These are phyloP conservation scores for Elaeis guineensis DNA, from an alignment of 176 grass and related monocot genomes.

Conservation along the genomic window DNA sequence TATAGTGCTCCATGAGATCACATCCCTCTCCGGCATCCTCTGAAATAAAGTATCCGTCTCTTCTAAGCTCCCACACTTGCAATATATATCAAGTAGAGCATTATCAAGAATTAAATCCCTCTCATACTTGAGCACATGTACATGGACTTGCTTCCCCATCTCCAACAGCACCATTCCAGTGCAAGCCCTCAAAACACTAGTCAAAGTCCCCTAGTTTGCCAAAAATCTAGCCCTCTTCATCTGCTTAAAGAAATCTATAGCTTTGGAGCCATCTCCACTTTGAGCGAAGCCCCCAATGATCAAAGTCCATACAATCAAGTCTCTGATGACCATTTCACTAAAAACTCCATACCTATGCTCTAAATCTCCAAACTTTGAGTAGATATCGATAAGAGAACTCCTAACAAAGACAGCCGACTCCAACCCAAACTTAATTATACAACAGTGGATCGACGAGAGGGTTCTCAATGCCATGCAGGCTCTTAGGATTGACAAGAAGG, in stretches of 20 bases:
- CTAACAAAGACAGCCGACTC: conserved; percentile 62
- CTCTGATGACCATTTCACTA: conserved; percentile 43
- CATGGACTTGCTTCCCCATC: conserved; percentile 54
- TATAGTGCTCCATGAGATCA: conserved; percentile 79
- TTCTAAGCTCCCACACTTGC: conserved; percentile 60
- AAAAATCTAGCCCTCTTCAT: conserved; percentile 50
- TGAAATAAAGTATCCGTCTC: conserved; percentile 36
- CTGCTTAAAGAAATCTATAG: conserved; percentile 40
- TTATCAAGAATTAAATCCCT: conserved; percentile 56
- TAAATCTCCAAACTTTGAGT: conserved; percentile 53
- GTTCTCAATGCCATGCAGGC: conserved; percentile 17
- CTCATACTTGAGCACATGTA: conserved; percentile 62
- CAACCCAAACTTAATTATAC: conserved; percentile 40
- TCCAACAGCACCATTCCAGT: conserved; percentile 56
- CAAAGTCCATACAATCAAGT: conserved; percentile 63
- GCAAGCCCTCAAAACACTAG: conserved; percentile 51
- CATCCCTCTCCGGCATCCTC: conserved; percentile 48
- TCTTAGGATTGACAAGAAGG: conserved; percentile 37
- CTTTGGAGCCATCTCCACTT: conserved; percentile 32
- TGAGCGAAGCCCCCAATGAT: conserved; percentile 46
- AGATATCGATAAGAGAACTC: conserved; percentile 52
- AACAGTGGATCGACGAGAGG: conserved; percentile 29
- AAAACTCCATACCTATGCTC: conserved; percentile 31
- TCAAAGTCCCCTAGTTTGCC: conserved; percentile 49
- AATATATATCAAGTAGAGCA: conserved; percentile 65